These are phyloP conservation scores for Clathrospora elynae DNA, from an alignment of 2,329 filamentous ascomycete species.

Conservation along the genomic window DNA sequence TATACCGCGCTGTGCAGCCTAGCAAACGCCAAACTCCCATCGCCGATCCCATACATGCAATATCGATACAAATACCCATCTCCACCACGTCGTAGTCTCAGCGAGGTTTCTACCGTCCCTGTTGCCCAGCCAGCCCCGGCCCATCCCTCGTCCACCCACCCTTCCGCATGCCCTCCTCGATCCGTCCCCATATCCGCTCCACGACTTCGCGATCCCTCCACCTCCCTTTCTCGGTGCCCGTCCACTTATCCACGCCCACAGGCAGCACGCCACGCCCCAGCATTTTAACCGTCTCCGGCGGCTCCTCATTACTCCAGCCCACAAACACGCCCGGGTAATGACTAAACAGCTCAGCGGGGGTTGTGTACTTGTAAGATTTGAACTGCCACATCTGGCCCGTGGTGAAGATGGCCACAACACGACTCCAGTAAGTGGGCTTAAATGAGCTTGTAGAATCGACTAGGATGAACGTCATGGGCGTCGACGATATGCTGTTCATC, in stretches of 20 bases:
- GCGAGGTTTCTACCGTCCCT: slow-evolving; percentile 15
- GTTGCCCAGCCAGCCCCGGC: slow-evolving; percentile 51
- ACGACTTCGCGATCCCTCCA: slow-evolving; percentile 94
- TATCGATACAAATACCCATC: not conserved
- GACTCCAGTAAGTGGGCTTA: slow-evolving; percentile 96
- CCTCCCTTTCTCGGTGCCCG: slow-evolving; percentile 55
- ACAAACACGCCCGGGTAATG: slow-evolving; percentile 88
- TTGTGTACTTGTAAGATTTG: slow-evolving; percentile 95
- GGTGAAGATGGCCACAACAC: slow-evolving; percentile 94
- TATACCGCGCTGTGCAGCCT: slow-evolving; percentile 22
- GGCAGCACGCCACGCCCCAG: slow-evolving; percentile 86
- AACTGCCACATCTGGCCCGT: slow-evolving; percentile 99
- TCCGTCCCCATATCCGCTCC: slow-evolving; percentile 86
- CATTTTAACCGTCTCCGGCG: slow-evolving; percentile 75
- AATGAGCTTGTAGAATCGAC: slow-evolving; percentile 93
- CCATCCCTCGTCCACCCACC: slow-evolving; percentile 82
- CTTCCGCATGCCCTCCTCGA: slow-evolving; percentile 84
- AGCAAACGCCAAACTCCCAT: slow-evolving; percentile 18
- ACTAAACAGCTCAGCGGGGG: slow-evolving; percentile 84
- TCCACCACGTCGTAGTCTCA: not conserved
- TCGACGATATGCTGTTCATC: slow-evolving; percentile 69
- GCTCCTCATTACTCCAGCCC: slow-evolving; percentile 84
- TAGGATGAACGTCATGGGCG: slow-evolving; percentile 89
- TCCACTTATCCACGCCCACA: slow-evolving; percentile 84
- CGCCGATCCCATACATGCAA: slow-evolving; percentile 1